Evolutionary conservation across 176 grass and related monocot genomes (phyloP), one percentile per base, ranked within the genome.

Genomic region (Musa beccarii): DNA sequence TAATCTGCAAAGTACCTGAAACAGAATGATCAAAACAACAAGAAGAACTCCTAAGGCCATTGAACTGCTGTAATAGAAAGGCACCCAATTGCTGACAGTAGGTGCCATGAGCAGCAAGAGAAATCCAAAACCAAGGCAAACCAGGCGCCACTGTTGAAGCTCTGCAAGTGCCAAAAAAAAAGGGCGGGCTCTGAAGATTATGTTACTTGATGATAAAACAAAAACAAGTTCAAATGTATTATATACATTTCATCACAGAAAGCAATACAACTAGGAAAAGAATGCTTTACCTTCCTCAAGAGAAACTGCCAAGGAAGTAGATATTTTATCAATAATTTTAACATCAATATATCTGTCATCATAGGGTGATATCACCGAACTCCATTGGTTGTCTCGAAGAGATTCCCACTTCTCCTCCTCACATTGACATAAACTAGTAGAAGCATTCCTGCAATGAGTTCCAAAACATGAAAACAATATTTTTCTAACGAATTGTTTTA

Each of bases 31-130:
- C 71, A 99, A 84, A 61, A 99, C 78, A 85, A 99, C 86, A 64
- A 94, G 90, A 8, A 94, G 34, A 75, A 99, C 76, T 24, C 90
- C 95, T 63, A 99, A 79, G 53, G 83, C 88, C 95, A 99, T 99
- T 77, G 90, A 99, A 63, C 90, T 99, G 66, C 88, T 89, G 85
- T 99, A 99, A 79, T 91, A 94, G 79, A 94, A 99, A 6, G 90
- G 95, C 70, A 82, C 88, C 90, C 95, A 99, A 68, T 89, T 89
- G 67, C 95, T 99, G 76, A 98, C 82, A 76, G 82, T 76, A 14
- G 95, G 90, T 16, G 95, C 92, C 51, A 87, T 57, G 51, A 93
- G 83, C 49, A 99, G 70, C 61, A 99, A 77, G 19, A 87, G 2
- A 84, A 94, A 85, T 57, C 95, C 90, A 75, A 99, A 79, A 52